Evolutionary conservation across 805 yeast species (phyloP).

Genomic region (Candida saitoana): DNA sequence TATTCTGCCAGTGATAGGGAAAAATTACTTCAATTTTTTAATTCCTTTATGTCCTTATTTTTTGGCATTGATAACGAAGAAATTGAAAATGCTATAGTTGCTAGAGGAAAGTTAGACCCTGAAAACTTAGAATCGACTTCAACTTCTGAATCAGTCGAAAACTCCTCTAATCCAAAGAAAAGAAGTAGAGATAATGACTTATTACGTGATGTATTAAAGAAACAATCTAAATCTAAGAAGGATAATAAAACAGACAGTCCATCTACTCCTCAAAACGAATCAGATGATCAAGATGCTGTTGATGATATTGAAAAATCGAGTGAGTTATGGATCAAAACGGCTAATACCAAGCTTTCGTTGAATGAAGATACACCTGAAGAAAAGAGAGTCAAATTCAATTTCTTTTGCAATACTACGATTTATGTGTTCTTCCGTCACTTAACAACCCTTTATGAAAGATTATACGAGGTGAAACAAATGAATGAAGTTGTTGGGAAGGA

Average conservation of each 20-base stretch:
- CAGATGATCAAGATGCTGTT: constrained; percentile 28
- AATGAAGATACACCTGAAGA: constrained; percentile 23
- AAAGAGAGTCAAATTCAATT: constrained; percentile 57
- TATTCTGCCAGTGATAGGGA: constrained; percentile 82
- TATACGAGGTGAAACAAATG: constrained; percentile 69
- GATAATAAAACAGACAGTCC: constrained; percentile 33
- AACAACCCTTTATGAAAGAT: constrained; percentile 74
- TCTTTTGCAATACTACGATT: constrained; percentile 84
- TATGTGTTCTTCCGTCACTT: constrained; percentile 87
- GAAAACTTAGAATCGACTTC: constrained; percentile 15
- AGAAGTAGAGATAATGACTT: constrained; percentile 53
- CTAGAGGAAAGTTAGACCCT: constrained; percentile 10
- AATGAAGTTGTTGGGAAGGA: constrained; percentile 72
- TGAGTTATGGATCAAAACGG: constrained; percentile 42
- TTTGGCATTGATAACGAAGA: constrained; percentile 55
- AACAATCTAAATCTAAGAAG: constrained; percentile 39
- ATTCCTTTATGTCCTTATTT: constrained; percentile 65
- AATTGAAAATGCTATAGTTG: constrained; percentile 38
- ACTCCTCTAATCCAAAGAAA: constrained; percentile 35
- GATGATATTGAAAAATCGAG: constrained; percentile 35
- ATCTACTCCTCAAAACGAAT: constrained; percentile 20
- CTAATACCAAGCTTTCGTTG: constrained; percentile 28
- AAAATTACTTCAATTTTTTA: constrained; percentile 65
- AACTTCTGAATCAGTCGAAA: constrained; percentile 13
- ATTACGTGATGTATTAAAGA: constrained; percentile 57